Evolutionary conservation across 2,329 filamentous ascomycete genomes (phyloP).

Genomic region (Rutstroemia sp.): DNA sequence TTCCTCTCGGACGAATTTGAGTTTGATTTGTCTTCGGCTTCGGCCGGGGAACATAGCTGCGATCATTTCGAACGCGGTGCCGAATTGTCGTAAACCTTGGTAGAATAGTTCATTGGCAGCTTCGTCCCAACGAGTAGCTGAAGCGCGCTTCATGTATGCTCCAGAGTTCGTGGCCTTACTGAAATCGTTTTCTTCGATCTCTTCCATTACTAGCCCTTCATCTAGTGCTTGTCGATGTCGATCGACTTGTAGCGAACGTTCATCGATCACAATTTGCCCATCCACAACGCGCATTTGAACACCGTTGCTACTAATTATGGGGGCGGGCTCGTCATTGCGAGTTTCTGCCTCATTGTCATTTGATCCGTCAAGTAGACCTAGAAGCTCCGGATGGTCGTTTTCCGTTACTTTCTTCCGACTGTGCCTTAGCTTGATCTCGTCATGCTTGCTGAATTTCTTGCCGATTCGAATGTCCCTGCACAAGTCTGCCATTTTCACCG

Average conservation of each 20-base stretch:
- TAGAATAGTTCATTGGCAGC: conserved; percentile 70
- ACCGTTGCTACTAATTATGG: conserved; percentile 7
- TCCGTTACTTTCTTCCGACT: conserved; percentile 34
- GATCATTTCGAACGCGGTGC: conserved; percentile 79
- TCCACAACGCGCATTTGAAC: conserved; percentile 23
- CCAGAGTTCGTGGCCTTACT: conserved; percentile 62
- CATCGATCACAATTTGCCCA: conserved; percentile 65
- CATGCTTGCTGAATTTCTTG: conserved; percentile 67
- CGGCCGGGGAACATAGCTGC: conserved; percentile 66
- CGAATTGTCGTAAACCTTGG: conserved; percentile 65
- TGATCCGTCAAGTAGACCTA: background rate
- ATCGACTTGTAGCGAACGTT: conserved; percentile 60
- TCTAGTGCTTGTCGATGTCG: conserved; percentile 55
- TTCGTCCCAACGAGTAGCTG: conserved; percentile 62
- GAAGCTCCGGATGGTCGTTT: conserved; percentile 23
- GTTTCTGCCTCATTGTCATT: background rate
- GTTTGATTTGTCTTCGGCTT: conserved; percentile 67
- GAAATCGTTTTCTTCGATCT: conserved; percentile 72
- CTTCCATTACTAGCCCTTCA: conserved; percentile 42
- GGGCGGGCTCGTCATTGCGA: conserved; percentile 5
- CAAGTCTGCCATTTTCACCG: conserved; percentile 65
- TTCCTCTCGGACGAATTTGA: conserved; percentile 79
- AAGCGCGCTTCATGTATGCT: conserved; percentile 59
- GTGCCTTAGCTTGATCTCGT: conserved; percentile 63
- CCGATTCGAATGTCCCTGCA: conserved; percentile 64